These are phyloP conservation scores for Triglochin maritima DNA, from an alignment of 106 monocot genomes.

Conservation along the genomic window DNA sequence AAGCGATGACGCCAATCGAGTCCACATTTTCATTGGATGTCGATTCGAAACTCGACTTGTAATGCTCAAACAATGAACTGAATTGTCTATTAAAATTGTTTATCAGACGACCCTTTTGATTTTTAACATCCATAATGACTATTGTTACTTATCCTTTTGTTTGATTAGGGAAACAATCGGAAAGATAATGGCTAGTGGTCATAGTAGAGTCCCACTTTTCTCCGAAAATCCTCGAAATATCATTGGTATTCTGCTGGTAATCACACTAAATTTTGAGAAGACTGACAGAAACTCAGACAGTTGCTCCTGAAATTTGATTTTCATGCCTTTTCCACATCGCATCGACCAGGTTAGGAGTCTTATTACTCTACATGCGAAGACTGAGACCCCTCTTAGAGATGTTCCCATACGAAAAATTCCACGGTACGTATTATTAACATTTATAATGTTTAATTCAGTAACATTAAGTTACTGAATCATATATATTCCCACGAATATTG, in stretches of 20 bases:
- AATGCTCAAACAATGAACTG: not conserved
- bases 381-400: conserved; percentile 96
- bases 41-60: conserved; percentile 97
- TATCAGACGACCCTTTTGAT: too few relatives aligned
- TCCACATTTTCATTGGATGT: conserved; percentile 99
- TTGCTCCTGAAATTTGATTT: too few relatives aligned
- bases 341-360: conserved; percentile 86
- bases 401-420: conserved; percentile 98
- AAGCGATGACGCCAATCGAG: conserved; percentile 99
- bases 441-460: not conserved
- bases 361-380: conserved; percentile 95
- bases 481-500: not conserved
- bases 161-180: conserved; percentile 92
- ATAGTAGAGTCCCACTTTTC: conserved; percentile 96
- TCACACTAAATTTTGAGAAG: too few relatives aligned
- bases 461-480: not conserved
- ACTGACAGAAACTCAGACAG: too few relatives aligned
- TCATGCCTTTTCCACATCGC: too few relatives aligned
- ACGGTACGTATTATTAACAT: conserved; percentile 28
- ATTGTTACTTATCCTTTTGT: not conserved
- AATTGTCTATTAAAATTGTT: not conserved
- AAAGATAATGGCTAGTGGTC: conserved; percentile 96
- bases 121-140: not conserved
- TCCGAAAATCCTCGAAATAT: conserved; percentile 90
- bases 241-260: conserved; percentile 89